Evolutionary conservation across 257 asterid species (phyloP).

Genomic region (Haberlea rhodopensis): DNA sequence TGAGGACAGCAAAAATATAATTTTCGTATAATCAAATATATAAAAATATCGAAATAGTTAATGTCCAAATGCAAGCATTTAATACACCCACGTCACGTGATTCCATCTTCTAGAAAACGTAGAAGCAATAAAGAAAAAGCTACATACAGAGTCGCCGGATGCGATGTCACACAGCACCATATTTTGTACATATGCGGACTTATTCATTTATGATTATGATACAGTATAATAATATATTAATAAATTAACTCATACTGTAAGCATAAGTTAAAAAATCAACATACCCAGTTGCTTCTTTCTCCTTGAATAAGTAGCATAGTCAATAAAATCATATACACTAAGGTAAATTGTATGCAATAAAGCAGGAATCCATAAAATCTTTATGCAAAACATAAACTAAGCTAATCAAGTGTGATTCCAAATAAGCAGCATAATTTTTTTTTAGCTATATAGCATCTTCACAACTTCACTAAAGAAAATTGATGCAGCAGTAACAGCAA

Average conservation of each 20-base stretch:
- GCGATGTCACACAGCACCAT: constrained; percentile 18
- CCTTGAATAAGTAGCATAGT: constrained; percentile 11
- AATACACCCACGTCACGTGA: not conserved
- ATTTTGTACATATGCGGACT: constrained; percentile 24
- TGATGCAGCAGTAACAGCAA: not conserved
- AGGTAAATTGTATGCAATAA: too few relatives aligned
- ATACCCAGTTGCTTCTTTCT: constrained; percentile 26
- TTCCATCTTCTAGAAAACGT: not conserved
- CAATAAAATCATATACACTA: constrained; percentile 21
- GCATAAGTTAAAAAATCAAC: constrained; percentile 20
- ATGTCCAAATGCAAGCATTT: not conserved
- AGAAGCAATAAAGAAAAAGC: not conserved
- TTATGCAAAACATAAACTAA: too few relatives aligned
- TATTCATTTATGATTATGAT: not conserved
- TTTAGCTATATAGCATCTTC: too few relatives aligned
- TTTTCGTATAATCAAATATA: not conserved
- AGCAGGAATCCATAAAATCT: too few relatives aligned
- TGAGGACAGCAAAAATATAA: not conserved
- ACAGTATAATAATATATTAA: not conserved
- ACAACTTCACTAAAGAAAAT: too few relatives aligned
- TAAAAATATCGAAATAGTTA: not conserved
- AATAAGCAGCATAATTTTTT: too few relatives aligned
- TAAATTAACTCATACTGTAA: constrained; percentile 10
- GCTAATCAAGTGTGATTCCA: too few relatives aligned
- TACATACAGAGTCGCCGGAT: constrained; percentile 1